These are phyloP conservation scores for Evansstolkia leycettana DNA, from an alignment of 495 filamentous ascomycete genomes.

Conservation along the genomic window DNA sequence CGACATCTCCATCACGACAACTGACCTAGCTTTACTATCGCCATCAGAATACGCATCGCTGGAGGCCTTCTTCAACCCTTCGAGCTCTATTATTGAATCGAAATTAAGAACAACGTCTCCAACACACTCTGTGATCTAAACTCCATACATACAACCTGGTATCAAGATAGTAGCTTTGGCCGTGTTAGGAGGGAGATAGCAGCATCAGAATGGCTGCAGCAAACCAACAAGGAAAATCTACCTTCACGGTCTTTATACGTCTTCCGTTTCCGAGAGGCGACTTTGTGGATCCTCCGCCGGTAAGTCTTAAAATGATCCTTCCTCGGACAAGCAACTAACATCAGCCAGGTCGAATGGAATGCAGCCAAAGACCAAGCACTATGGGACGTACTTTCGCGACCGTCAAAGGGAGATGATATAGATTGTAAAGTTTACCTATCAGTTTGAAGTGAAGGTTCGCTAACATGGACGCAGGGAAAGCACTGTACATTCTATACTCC, in stretches of 20 bases:
- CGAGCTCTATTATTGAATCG: no score
- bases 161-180: no score
- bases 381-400: slow-evolving; percentile 79
- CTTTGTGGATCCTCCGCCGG: slow-evolving; percentile 82
- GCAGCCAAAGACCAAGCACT: slow-evolving; percentile 70
- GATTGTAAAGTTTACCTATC: slow-evolving; percentile 49
- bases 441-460: slow-evolving; percentile 3
- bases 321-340: background rate
- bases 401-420: slow-evolving; percentile 60
- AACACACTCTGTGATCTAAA: no score
- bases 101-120: no score
- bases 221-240: slow-evolving; percentile 15
- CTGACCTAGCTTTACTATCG: no score
- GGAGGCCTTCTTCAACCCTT: no score
- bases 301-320: slow-evolving; percentile 24
- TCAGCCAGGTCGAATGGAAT: slow-evolving; percentile 53
- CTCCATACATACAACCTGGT: no score
- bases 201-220: slow-evolving; percentile 10
- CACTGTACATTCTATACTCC: slow-evolving; percentile 43
- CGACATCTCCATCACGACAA: no score
- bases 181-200: no score
- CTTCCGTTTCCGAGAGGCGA: slow-evolving; percentile 77
- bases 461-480: slow-evolving; percentile 55
- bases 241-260: slow-evolving; percentile 70
- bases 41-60: no score